These are phyloP conservation scores for Phytopythium oedochilum DNA, from an alignment of 352 stramenopile genomes.

Conservation along the genomic window DNA sequence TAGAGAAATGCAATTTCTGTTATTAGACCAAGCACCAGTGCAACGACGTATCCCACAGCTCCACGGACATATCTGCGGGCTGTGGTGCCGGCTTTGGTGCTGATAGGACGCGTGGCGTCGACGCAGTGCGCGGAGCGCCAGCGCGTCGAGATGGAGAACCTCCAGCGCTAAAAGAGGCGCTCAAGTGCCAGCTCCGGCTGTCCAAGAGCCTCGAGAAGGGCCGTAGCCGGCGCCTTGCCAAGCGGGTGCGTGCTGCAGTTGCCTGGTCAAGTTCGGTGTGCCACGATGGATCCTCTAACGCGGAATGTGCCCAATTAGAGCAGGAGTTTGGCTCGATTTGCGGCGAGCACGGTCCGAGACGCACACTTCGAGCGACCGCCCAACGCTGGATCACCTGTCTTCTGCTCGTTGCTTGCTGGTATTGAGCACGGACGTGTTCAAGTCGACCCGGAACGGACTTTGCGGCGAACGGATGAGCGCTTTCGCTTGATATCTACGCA, in stretches of 20 bases:
- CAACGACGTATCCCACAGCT: no score
- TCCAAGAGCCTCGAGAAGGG: slow-evolving; percentile 34
- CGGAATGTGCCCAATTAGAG: neutral
- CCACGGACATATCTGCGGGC: no score
- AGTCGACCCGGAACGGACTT: slow-evolving; percentile 21
- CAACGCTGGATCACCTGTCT: slow-evolving; percentile 13
- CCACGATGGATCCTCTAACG: neutral
- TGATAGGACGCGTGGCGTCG: neutral
- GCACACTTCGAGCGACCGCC: slow-evolving; percentile 1
- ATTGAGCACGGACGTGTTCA: slow-evolving; percentile 17
- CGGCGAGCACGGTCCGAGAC: neutral
- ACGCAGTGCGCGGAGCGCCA: slow-evolving; percentile 6
- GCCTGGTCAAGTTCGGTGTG: neutral
- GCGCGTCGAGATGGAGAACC: slow-evolving; percentile 23
- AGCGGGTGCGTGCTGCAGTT: slow-evolving; percentile 14
- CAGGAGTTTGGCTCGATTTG: slow-evolving; percentile 13
- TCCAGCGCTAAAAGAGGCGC: slow-evolving; percentile 23
- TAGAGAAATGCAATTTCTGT: no score
- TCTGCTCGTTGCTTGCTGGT: slow-evolving; percentile 17
- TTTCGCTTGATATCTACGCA: slow-evolving; percentile 25
- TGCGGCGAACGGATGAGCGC: slow-evolving; percentile 17
- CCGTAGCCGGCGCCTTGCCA: slow-evolving; percentile 19
- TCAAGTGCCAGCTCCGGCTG: slow-evolving; percentile 43
- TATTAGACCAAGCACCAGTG: no score
- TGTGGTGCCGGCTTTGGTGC: no score